Percentiles rank a stretch among this genome's conserved stretches.
phyloP scores from a whole-genome alignment of 176 grass and related monocot genomes.

The Carex scoparia region DNA sequence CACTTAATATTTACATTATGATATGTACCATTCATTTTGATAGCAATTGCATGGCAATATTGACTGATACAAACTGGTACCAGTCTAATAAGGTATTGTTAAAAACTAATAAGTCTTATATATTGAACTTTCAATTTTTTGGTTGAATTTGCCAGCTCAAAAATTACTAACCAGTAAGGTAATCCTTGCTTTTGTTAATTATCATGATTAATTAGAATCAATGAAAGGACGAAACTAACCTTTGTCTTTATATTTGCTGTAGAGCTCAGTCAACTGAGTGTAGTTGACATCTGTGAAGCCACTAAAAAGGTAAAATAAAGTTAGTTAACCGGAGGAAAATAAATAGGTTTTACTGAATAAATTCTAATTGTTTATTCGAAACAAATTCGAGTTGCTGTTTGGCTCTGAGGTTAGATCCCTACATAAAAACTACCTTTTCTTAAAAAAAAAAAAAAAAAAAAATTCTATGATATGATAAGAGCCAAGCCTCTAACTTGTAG shows the following conservation, averaged over 20 bases:
- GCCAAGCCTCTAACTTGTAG: not conserved
- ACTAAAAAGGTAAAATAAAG: constrained; percentile 29
- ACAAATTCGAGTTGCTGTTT: not conserved
- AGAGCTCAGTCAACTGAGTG: constrained; percentile 78
- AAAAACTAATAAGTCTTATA: not conserved
- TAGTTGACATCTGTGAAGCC: constrained; percentile 91
- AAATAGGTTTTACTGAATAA: not conserved
- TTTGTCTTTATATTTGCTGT: constrained; percentile 76
- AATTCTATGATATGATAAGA: not conserved
- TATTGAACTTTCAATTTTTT: not conserved
- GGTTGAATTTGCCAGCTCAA: no score
- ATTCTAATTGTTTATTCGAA: not conserved
- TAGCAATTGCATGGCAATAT: no score
- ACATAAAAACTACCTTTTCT: not conserved
- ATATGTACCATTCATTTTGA: not conserved
- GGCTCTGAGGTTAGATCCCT: not conserved
- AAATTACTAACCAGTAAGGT: not conserved
- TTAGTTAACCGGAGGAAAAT: not conserved
- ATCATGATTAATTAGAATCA: constrained; percentile 3
- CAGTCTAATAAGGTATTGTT: not conserved
- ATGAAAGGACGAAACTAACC: constrained; percentile 39
- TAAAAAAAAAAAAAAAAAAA: not conserved
- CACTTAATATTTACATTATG: not conserved
- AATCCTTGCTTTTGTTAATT: not conserved
- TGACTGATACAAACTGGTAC: not conserved